Evolutionary conservation across 1,284 basidiomycete species (phyloP), one percentile per base, ranked within the genome.

Genomic region (Mycena citricolor): DNA sequence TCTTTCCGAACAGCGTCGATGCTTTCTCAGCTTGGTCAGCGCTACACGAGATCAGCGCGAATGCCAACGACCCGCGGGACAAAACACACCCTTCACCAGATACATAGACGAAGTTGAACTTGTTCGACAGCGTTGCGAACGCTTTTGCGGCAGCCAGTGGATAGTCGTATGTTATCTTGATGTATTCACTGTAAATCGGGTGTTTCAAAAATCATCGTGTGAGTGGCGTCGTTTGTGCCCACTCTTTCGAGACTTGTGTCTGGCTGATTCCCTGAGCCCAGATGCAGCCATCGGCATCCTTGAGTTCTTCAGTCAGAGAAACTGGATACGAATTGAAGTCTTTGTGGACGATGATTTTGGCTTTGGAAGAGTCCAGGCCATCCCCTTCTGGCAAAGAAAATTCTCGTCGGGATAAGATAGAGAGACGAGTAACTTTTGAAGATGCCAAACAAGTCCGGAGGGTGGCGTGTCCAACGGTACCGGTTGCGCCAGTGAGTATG

Each of bases 221-320:
- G n/a, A n/a, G n/a, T n/a, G n/a, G n/a, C n/a, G n/a, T n/a, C 21
- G 25, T 14, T 12, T 28, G 16, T 12, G 23, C 39, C 11, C 26
- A 62, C 45, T 57, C 52, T 34, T 56, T 50, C 14, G 46, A 51
- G 3, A 57, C 52, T 8, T 45, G 40, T 19, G 44, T 57, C 34
- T 61, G 58, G 22, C 54, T 54, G 11, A 53, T 52, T 3, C 63
- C 63, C 25, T 61, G 57, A 1, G 59, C 61, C 61, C 63, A 63
- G 11, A 62, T 52, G 29, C 56, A 59, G 1, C 47, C 60, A 13
- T 59, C 56, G 7, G 59, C 56, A 21, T 55, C 61, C 17, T 55
- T 43, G 24, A 65, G 49, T 17, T 52, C 42, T 1, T 54, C 45
- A 12, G 60, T 37, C 4, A 63, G 31, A 8, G 38, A 20, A 3